A percentile compares a stretch with the other conserved stretches of the same genome.
Evolutionary conservation across 768 basidiomycete genomes (phyloP).

Genomic region (Tylopilus felleus): DNA sequence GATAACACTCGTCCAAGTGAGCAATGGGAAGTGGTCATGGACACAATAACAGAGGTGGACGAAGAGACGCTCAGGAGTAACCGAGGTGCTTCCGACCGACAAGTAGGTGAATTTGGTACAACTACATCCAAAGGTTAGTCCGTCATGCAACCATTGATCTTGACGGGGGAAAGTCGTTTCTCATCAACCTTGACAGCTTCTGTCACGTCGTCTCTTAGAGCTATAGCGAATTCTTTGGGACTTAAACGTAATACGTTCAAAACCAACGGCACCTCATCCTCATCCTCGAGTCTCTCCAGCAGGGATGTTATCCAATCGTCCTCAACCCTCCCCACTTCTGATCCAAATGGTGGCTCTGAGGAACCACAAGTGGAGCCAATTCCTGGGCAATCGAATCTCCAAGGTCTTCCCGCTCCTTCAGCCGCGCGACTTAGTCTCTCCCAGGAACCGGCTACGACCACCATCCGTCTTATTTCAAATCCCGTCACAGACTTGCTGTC

Average conservation of each 20-base stretch:
- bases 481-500: conserved; percentile 23
- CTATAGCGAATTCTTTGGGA: conserved; percentile 72
- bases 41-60: conserved; percentile 67
- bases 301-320: conserved; percentile 18
- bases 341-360: conserved; percentile 14
- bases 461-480: conserved; percentile 45
- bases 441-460: conserved; percentile 43
- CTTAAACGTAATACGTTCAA: conserved; percentile 48
- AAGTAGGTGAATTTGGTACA: conserved; percentile 71
- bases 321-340: conserved; percentile 30
- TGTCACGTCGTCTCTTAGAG: conserved; percentile 72
- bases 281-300: conserved; percentile 31
- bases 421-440: conserved; percentile 63
- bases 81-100: conserved; percentile 38
- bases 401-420: conserved; percentile 57
- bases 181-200: conserved; percentile 38
- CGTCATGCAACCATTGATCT: background rate
- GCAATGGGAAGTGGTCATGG: conserved; percentile 87
- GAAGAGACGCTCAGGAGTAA: conserved; percentile 43
- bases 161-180: background rate
- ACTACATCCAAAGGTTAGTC: conserved; percentile 59
- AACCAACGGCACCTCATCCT: conserved; percentile 16
- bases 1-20: conserved; percentile 59
- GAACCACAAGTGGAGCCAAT: conserved; percentile 42
- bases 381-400: conserved; percentile 56